Conservation (phyloP, 2,329 filamentous ascomycete species). For the Calcarisporium arbuscula region DNA sequence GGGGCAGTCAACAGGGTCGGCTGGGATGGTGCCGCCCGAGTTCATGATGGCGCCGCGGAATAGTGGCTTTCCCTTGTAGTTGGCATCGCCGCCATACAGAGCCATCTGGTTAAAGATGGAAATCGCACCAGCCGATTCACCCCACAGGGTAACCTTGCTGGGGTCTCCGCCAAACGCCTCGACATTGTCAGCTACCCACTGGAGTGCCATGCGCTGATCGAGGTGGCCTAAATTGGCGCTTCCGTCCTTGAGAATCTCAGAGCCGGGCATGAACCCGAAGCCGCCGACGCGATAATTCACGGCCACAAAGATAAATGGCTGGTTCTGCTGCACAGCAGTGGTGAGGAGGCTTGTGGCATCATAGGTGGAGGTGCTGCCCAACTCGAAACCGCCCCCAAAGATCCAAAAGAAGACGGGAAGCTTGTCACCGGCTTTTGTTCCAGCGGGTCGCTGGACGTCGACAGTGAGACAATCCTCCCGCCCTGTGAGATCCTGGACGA, state of each 20-base stretch:
- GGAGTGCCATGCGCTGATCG: slow-evolving; percentile 64
- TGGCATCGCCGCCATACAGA: slow-evolving; percentile 65
- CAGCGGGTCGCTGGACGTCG: slow-evolving; percentile 52
- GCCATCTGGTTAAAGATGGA: slow-evolving; percentile 72
- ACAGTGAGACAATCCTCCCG: slow-evolving; percentile 61
- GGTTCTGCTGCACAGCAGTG: slow-evolving; percentile 32
- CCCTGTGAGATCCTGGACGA: slow-evolving; percentile 49
- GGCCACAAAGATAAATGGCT: slow-evolving; percentile 65
- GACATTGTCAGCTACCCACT: slow-evolving; percentile 77
- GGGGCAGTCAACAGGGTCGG: slow-evolving; percentile 55
- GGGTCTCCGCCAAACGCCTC: slow-evolving; percentile 72
- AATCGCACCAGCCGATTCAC: slow-evolving; percentile 65
- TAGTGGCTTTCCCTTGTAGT: slow-evolving; percentile 66
- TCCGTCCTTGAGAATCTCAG: slow-evolving; percentile 61
- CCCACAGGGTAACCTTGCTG: slow-evolving; percentile 73
- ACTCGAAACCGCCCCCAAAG: slow-evolving; percentile 59
- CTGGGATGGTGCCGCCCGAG: slow-evolving; percentile 57
- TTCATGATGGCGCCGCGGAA: slow-evolving; percentile 78
- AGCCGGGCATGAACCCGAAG: slow-evolving; percentile 67
- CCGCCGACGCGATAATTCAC: slow-evolving; percentile 73
- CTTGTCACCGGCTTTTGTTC: slow-evolving; percentile 46
- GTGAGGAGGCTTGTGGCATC: slow-evolving; percentile 42
- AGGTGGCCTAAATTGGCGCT: slow-evolving; percentile 64
- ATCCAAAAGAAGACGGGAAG: slow-evolving; percentile 67
- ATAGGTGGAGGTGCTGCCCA: slow-evolving; percentile 46